These are phyloP conservation scores for Claviceps fusiformis DNA, from an alignment of 2,329 filamentous ascomycete genomes.

Conservation along the genomic window DNA sequence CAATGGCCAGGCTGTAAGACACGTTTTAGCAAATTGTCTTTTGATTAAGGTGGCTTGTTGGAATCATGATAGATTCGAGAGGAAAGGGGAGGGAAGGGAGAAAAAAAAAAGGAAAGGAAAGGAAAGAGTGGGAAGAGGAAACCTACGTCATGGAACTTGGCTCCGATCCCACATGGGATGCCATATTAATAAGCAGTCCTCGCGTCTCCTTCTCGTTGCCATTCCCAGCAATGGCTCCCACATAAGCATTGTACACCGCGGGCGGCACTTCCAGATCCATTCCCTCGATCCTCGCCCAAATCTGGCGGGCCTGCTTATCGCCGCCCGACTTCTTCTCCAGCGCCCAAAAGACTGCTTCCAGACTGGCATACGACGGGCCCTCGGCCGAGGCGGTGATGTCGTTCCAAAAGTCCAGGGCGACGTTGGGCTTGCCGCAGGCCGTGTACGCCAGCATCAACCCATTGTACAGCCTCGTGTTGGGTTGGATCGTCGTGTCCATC, in stretches of 20 bases:
- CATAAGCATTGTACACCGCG: conserved; percentile 61
- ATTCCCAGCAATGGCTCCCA: conserved; percentile 62
- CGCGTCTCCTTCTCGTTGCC: conserved; percentile 56
- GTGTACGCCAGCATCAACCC: conserved; percentile 78
- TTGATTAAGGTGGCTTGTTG: neutral
- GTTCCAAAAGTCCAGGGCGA: conserved; percentile 68
- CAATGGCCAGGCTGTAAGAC: conserved; percentile 48
- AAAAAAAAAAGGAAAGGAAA: neutral
- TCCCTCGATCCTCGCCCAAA: conserved; percentile 57
- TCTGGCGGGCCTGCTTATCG: conserved; percentile 45
- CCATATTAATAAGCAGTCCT: conserved; percentile 51
- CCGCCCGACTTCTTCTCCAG: conserved; percentile 52
- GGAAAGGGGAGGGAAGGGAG: no score
- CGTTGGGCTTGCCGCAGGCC: conserved; percentile 48
- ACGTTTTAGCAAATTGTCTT: neutral
- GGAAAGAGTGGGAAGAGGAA: neutral
- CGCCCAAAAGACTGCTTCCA: conserved; percentile 68
- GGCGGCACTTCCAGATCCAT: conserved; percentile 71
- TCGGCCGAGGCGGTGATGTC: conserved; percentile 74
- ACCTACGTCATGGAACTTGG: conserved; percentile 63
- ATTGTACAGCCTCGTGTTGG: conserved; percentile 65
- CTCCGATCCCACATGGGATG: conserved; percentile 48
- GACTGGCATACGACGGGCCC: conserved; percentile 69
- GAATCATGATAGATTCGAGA: neutral
- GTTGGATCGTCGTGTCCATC: conserved; percentile 69